Percentiles rank a stretch among this genome's conserved stretches.
Evolutionary conservation across 208 protist genomes (phyloP).

Genomic region (Leptomonas pyrrhocoris): DNA sequence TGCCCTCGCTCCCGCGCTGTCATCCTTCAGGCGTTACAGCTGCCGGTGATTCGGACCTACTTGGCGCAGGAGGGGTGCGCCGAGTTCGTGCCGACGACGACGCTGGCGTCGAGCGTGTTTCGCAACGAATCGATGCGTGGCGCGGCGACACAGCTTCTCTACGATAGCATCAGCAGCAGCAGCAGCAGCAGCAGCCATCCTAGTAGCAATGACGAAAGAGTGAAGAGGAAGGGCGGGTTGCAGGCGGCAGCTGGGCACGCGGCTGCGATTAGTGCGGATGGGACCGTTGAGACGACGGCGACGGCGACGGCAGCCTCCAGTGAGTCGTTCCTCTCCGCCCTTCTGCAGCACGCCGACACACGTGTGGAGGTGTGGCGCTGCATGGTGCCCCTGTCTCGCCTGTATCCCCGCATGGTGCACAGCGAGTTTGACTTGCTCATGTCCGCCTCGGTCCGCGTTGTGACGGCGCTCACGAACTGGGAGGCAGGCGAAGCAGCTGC

Average conservation of each 20-base stretch:
- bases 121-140: constrained; percentile 39
- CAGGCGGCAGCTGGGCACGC: background rate
- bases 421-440: constrained; percentile 54
- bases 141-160: constrained; percentile 23
- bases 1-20: constrained; percentile 52
- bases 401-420: constrained; percentile 67
- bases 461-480: constrained; percentile 30
- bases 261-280: background rate
- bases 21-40: constrained; percentile 46
- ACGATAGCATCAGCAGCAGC: background rate
- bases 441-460: constrained; percentile 38
- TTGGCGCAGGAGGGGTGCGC: constrained; percentile 20
- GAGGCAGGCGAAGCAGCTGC: constrained; percentile 26
- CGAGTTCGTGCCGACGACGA: constrained; percentile 34
- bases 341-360: constrained; percentile 62
- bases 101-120: constrained; percentile 34
- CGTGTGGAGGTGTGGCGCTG: constrained; percentile 77
- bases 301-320: background rate
- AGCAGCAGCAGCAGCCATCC: background rate
- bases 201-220: no score
- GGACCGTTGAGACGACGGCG: background rate
- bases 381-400: constrained; percentile 67
- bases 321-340: constrained; percentile 27
- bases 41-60: constrained; percentile 50
- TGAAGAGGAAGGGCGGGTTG: background rate